Conservation (phyloP, 257 asterid species). For the Petunia axillaris region DNA sequence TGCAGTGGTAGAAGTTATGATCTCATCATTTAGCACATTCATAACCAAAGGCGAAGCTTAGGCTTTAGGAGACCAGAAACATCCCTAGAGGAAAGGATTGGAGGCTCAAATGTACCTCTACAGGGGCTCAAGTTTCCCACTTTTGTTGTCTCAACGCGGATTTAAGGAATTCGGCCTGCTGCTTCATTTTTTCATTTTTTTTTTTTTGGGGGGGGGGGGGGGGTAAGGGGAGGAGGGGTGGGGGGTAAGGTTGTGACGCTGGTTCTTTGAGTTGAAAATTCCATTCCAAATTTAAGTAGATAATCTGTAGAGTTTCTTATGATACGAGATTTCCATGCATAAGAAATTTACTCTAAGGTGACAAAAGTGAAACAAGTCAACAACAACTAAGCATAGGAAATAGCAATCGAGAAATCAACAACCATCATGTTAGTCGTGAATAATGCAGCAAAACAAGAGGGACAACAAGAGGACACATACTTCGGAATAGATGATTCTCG, state of each 20-base stretch:
- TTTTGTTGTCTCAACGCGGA: not conserved
- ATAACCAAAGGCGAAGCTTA: not conserved
- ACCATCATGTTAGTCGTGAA: not conserved
- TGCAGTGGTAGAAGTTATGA: not conserved
- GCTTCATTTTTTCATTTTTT: not conserved
- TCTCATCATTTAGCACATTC: slow-evolving; percentile 4
- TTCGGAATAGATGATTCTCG: slow-evolving; percentile 97
- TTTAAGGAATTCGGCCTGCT: not conserved
- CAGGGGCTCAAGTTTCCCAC: not conserved
- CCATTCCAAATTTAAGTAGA: not conserved
- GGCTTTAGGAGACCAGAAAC: not conserved
- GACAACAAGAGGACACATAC: slow-evolving; percentile 57
- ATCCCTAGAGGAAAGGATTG: not conserved
- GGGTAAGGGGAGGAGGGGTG: no score
- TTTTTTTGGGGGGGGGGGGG: not conserved
- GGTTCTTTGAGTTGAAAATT: not conserved
- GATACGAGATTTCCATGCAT: not conserved
- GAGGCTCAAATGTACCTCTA: not conserved
- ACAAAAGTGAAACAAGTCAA: not conserved
- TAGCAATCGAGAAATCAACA: not conserved
- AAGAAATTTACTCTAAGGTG: not conserved
- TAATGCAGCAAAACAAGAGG: slow-evolving; percentile 21
- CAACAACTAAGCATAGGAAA: not conserved
- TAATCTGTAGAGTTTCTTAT: not conserved
- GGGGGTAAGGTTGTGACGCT: not conserved